Evolutionary conservation across 108 stramenopile genomes (phyloP).

Genomic region (Cafeteria roenbergensis): DNA sequence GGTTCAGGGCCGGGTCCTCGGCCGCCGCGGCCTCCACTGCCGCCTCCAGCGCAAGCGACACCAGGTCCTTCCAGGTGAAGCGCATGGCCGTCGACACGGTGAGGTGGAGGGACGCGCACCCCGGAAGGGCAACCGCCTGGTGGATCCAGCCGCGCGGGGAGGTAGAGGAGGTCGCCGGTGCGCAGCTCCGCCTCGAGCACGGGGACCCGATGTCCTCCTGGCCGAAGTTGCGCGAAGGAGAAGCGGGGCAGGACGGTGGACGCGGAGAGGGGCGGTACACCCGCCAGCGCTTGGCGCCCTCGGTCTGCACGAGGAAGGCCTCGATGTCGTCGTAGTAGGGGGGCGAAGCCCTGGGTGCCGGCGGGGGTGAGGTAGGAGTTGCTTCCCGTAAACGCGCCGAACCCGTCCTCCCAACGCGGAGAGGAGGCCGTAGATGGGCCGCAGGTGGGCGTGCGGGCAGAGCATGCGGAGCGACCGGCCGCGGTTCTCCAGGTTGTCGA

Average conservation of each 20-base stretch:
- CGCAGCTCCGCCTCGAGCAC: constrained; percentile 16
- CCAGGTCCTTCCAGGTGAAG: constrained; percentile 75
- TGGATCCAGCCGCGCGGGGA: constrained; percentile 93
- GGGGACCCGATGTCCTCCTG: constrained; percentile 10
- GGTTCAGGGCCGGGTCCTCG: constrained; percentile 31
- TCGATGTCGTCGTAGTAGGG: constrained; percentile 98
- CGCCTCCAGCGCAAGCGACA: constrained; percentile 69
- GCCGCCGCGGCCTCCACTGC: constrained; percentile 58
- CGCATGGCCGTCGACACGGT: constrained; percentile 81
- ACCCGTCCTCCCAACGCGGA: constrained; percentile 69
- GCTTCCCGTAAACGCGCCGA: constrained; percentile 80
- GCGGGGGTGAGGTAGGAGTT: constrained; percentile 86
- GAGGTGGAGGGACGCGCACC: constrained; percentile 71
- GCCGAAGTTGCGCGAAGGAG: constrained; percentile 12
- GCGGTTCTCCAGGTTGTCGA: constrained; percentile 51
- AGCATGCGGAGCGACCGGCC: constrained; percentile 74
- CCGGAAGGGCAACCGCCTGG: constrained; percentile 61
- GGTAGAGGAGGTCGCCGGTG: constrained; percentile 77
- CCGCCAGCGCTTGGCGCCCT: constrained; percentile 79
- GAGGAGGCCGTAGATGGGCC: constrained; percentile 60
- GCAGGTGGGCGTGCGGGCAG: constrained; percentile 70
- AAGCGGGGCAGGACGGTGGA: constrained; percentile 40
- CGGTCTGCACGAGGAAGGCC: constrained; percentile 77
- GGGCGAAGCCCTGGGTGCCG: constrained; percentile 87
- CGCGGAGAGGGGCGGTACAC: constrained; percentile 44